Base-by-base conservation (phyloP, 75 land plant genomes). In the Picea sitchensis region DNA sequence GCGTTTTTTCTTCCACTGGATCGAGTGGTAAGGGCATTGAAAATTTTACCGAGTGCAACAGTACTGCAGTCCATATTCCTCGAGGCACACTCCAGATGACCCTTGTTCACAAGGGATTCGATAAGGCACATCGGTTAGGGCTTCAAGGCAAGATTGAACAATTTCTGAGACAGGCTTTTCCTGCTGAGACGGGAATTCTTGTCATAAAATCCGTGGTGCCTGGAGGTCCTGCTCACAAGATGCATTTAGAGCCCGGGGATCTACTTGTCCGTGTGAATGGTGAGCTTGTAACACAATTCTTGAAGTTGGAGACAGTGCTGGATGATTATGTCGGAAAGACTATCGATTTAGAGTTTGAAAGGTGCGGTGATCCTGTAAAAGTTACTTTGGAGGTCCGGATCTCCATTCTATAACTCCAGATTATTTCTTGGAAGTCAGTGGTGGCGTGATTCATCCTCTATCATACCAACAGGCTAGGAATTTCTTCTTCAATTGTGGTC, bases 81-180 rank as follows among this genome's bases (percentile, higher is more conserved):
- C 94, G 96, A 58, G 96, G 96, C 79, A 90, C 94, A n/a, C 90
- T 94, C 68, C 96, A 94, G 94, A 84, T 86, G 83, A 95, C 95
- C 17, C 90, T 95, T 78, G 57, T 91, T 36, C 98, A 95, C 62
- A 95, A 93, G 79, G 98, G 98, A 65, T 95, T 90, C 82, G 98
- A 95, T 83, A 95, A 95, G 85, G 93, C 87, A 59, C 91, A 93
- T 12, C 89, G 98, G 21, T 89, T 95, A 78, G 98, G 95, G 0
- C 84, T 95, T 31, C 83, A 84, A 63, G 82, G 79, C 79, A 91
- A 88, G 58, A 95, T 93, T 18, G 98, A 95, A 76, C 87, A 91
- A 83, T 93, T 90, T 85, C 93, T 93, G 57, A 84, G 98, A 23
- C 75, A 86, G 63, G 93, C 87, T 14, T 93, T 92, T 63, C 90